Percentiles rank a stretch among this genome's conserved stretches.
These are phyloP conservation scores for Talaromyces sp. DNA, from an alignment of 2,329 filamentous ascomycete species.

Conservation along the genomic window DNA sequence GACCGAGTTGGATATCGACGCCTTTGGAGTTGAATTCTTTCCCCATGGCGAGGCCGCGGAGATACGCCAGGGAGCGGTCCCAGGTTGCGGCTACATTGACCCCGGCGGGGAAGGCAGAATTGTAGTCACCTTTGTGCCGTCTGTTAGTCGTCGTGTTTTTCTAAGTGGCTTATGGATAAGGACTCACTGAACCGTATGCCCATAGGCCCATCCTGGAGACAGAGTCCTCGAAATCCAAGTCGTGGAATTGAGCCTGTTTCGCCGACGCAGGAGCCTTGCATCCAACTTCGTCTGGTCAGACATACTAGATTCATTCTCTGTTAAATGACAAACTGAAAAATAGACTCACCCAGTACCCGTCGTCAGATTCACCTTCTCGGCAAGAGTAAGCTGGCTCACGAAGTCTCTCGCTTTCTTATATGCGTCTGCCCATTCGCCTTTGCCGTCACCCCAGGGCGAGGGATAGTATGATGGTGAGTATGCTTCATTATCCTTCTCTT, in stretches of 20 bases:
- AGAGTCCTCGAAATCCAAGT: slow-evolving; percentile 66
- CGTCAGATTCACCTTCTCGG: slow-evolving; percentile 92
- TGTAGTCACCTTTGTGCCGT: slow-evolving; percentile 60
- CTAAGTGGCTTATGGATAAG: neutral
- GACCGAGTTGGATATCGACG: slow-evolving; percentile 70
- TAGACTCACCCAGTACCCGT: slow-evolving; percentile 75
- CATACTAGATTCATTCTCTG: too few species aligned
- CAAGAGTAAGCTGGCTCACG: slow-evolving; percentile 75
- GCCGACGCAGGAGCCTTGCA: slow-evolving; percentile 71
- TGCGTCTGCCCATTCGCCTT: slow-evolving; percentile 70
- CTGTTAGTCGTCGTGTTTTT: neutral
- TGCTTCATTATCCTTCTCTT: slow-evolving; percentile 24
- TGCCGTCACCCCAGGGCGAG: slow-evolving; percentile 78
- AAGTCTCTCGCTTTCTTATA: slow-evolving; percentile 73
- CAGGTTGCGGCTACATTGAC: slow-evolving; percentile 78
- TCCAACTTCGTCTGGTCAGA: slow-evolving; percentile 52
- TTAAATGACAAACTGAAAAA: neutral
- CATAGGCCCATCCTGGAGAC: slow-evolving; percentile 79
- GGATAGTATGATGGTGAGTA: slow-evolving; percentile 70
- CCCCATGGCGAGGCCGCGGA: slow-evolving; percentile 70
- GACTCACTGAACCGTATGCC: slow-evolving; percentile 65
- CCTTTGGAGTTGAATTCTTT: slow-evolving; percentile 71
- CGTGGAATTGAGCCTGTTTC: slow-evolving; percentile 54
- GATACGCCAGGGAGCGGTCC: slow-evolving; percentile 67
- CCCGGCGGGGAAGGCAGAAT: slow-evolving; percentile 75